Base-by-base conservation (phyloP, 148 eudicot genomes). In the Oxyria digyna region DNA sequence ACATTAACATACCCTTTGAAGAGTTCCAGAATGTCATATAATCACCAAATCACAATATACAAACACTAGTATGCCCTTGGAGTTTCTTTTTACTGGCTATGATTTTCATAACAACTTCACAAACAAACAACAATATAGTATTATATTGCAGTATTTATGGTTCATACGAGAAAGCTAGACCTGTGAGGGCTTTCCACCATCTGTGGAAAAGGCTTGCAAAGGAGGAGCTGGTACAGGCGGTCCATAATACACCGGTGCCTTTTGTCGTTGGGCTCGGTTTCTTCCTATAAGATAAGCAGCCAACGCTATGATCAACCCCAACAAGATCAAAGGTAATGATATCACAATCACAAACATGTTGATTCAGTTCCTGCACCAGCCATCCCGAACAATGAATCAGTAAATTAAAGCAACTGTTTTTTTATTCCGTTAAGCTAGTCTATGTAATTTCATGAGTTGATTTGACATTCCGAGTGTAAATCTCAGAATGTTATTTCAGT, bases 241-340 rank as follows among this genome's bases (percentile, higher is more conserved):
- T 9, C 83, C 87, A 43, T 67, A 76, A 46, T 74, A 73, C 71
- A 81, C 81, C 21, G 79, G 71, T 21, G 72, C 35, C 7, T 70
- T 15, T 62, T 68, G 46, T 6, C 67, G 32, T 0, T 84, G 84
- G 21, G 78, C 84, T 52, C 82, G 71, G 3, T 78, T 73, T 77
- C 82, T 78, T 59, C 84, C 84, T 11, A 80, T 33, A 52, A 86
- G 84, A 74, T 84, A 86, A 72, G 83, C 84, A 33, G 84, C 77
- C 14, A 86, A 68, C 32, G 77, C 86, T 48, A 78, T 55, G 75
- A 86, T 86, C 65, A 81, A 59, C 27, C 76, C 42, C 71, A 86
- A 15, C 49, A 86, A 70, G 65, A 86, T 77, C 43, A 78, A 27
- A 24, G 87, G 87, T 37, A 86, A 46, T 1, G 91, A 80, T 68